Base-by-base conservation (phyloP, 495 filamentous ascomycete species). In the Staphylotrichum longicolle region DNA sequence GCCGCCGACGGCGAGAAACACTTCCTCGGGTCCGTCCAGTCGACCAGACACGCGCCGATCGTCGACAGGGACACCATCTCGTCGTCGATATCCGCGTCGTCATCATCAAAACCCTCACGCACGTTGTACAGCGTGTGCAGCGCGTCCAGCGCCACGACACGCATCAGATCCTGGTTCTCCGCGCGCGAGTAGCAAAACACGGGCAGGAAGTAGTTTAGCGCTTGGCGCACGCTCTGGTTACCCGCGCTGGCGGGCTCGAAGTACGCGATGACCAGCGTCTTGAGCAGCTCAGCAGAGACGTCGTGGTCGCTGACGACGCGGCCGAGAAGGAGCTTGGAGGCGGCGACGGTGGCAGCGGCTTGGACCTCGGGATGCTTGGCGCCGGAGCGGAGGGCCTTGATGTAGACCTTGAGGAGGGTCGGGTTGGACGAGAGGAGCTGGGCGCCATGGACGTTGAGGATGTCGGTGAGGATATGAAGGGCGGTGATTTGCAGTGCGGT, bases 11-110 rank as follows among this genome's bases (percentile, higher is more conserved):
- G 81, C 1, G 86, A 83, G 54, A 94, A 87, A 57, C 92, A 88
- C 68, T 93, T 89, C 20, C 95, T 82, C 57, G 93, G 91, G 73
- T 98, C 94, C 4, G 94, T 98, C 94, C 94, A 98, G 70, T 98
- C 94, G 2, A 91, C 83, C 2, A 98, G 73, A 75, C 94, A 91
- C 3, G 86, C 88, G 34, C 86, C 83, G 39, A 96, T 88, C 35
- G 86, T 83, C 8, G 75, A 77, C 65, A 94, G 82, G 33, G 86
- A 82, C 2, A 94, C 87, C 83, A 94, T 96, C 66, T 91, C 83
- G 53, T 92, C 88, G 27, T 86, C 85, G 34, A 91, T 86, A 8
- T 89, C 91, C 51, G 89, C 83, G 60, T 94, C 93, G 30, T 87
- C 85, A 61, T 92, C 88, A 7, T 89, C 91, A 30, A 89, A 71